Conservation (phyloP, 2,329 filamentous ascomycete genomes). For the Gnomoniopsis smithogilvyi region DNA sequence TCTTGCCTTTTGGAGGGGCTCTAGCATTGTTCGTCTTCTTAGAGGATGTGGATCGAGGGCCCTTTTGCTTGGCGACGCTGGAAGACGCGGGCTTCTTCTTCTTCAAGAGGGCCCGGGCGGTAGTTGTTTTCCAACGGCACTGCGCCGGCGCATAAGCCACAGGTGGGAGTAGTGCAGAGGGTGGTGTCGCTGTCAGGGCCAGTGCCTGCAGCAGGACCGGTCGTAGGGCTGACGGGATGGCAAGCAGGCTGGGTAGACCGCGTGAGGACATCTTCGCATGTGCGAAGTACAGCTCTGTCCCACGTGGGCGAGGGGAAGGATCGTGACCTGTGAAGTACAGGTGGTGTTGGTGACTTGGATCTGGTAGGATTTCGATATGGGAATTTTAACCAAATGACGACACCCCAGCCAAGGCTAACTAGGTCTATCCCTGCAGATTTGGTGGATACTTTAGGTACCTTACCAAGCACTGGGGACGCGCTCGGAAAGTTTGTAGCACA, state of each 20-base stretch:
- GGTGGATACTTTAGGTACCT: not conserved
- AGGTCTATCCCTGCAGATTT: not conserved
- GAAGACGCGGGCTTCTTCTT: not conserved
- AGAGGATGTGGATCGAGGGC: not conserved
- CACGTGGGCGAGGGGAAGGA: slow-evolving; percentile 7
- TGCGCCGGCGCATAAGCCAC: not conserved
- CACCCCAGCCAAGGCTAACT: slow-evolving; percentile 8
- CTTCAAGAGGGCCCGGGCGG: not conserved
- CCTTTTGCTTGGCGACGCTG: not conserved
- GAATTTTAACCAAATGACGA: not conserved
- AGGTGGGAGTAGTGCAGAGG: not conserved
- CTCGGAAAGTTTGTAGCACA: no score
- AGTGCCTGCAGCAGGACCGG: slow-evolving; percentile 19
- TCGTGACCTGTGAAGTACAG: not conserved
- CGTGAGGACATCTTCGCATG: slow-evolving; percentile 17
- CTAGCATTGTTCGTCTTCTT: not conserved
- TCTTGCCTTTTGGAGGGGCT: not conserved
- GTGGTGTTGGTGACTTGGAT: not conserved
- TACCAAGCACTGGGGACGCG: no score
- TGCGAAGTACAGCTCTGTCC: slow-evolving; percentile 9
- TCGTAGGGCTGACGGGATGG: slow-evolving; percentile 23
- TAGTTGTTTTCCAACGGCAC: not conserved
- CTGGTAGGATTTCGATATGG: not conserved
- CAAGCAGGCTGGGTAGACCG: slow-evolving; percentile 19
- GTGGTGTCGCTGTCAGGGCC: slow-evolving; percentile 5